Evolutionary conservation across 805 yeast genomes (phyloP), one percentile per base, ranked within the genome.

Genomic region (Ogataea haglerorum): DNA sequence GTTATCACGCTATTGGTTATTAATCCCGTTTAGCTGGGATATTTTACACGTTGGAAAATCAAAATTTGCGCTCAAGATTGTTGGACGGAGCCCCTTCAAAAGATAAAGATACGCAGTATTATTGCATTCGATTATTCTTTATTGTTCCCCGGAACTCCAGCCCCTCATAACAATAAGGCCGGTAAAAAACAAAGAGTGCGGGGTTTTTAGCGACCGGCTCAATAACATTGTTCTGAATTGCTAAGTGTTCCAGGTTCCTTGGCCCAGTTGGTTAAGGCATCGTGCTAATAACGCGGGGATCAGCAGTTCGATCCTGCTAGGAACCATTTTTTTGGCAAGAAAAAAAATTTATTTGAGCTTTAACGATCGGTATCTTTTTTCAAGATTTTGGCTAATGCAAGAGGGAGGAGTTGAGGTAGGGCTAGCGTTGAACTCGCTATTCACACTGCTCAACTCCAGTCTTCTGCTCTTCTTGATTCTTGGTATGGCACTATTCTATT

Each of bases 241-340:
- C 3, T 10, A 30, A 18, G 6, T 27, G 34, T 39, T 39, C 38
- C 34, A 28, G 60, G 58, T 59, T 64, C 64, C 63, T 63, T 63
- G 68, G 68, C 68, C 68, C 67, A 63, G 68, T 63, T 61, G 68
- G 68, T 63, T 63, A 63, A 63, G 68, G 68, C 68, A 58, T 61
- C 65, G 68, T 63, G 68, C 68, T 63, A 63, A 63, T 63, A 63
- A 63, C 68, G 67, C 68, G 65, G 58, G 59, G 85, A 79, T 80
- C 85, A 78, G 83, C 85, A 76, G 85, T 80, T 80, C 85, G 85
- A 80, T 79, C 85, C 85, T 76, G 85, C 83, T 78, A 80, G 83
- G 84, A 84, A 80, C 79, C 85, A 80, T 56, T 65, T 54, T 34
- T 55, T 61, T 50, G 34, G 15, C 9, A 16, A 23, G 24, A 12